These are phyloP conservation scores for Ophiocordyceps camponoti-saundersi DNA, from an alignment of 2,329 filamentous ascomycete species.

Conservation along the genomic window DNA sequence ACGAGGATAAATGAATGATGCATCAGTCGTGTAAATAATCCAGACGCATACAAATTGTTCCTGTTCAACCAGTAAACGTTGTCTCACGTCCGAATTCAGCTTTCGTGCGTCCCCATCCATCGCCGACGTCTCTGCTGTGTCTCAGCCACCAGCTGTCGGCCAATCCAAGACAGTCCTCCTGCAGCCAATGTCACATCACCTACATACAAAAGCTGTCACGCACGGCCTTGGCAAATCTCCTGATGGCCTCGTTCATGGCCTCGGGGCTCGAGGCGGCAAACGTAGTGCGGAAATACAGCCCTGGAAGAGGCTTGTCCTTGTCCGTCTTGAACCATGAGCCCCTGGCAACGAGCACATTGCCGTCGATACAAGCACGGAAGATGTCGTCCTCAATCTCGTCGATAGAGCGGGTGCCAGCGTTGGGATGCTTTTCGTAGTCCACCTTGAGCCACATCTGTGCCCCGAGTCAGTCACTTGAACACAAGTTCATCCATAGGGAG, in stretches of 20 bases:
- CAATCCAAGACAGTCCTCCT: not conserved
- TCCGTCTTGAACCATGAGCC: slow-evolving; percentile 89
- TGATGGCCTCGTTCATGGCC: slow-evolving; percentile 55
- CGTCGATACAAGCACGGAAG: slow-evolving; percentile 58
- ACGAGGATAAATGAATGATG: slow-evolving; percentile 19
- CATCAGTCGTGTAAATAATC: not conserved
- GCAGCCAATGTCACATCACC: not conserved
- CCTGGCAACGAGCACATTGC: slow-evolving; percentile 64
- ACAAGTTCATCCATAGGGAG: not conserved
- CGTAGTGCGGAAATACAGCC: slow-evolving; percentile 77
- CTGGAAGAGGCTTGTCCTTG: slow-evolving; percentile 36
- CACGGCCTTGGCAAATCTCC: slow-evolving; percentile 60
- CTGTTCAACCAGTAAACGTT: not conserved
- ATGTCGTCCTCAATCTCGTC: slow-evolving; percentile 70
- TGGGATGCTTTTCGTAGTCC: slow-evolving; percentile 49
- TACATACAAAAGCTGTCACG: slow-evolving; percentile 31
- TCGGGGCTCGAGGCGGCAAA: slow-evolving; percentile 65
- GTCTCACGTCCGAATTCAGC: not conserved
- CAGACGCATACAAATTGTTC: not conserved
- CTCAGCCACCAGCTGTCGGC: not conserved
- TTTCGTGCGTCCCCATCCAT: not conserved
- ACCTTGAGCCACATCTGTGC: slow-evolving; percentile 55
- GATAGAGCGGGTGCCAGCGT: slow-evolving; percentile 32
- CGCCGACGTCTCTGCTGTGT: not conserved
- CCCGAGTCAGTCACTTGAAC: not conserved